Evolutionary conservation across 371 early-diverging fungal species (phyloP).

Genomic region (Lichtheimia hyalospora): DNA sequence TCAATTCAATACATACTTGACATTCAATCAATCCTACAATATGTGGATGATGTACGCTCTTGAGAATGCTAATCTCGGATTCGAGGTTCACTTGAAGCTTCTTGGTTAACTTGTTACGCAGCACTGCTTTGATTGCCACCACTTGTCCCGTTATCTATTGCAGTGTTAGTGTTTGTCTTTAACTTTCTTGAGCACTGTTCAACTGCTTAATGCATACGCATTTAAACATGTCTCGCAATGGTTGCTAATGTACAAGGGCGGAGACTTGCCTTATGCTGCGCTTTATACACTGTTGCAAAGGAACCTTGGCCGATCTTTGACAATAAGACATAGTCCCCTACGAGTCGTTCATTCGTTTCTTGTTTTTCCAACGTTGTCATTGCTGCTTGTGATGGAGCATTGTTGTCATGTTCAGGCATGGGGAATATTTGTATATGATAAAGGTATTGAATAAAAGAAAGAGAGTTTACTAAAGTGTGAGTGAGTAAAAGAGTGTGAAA

Average conservation of each 20-base stretch:
- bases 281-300: conserved; percentile 93
- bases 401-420: no score
- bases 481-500: no score
- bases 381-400: no score
- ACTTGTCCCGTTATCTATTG: conserved; percentile 13
- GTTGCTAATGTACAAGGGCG: background rate
- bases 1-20: conserved; percentile 44
- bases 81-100: conserved; percentile 90
- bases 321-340: conserved; percentile 68
- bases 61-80: conserved; percentile 89
- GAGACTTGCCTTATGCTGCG: conserved; percentile 61
- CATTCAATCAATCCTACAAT: conserved; percentile 86
- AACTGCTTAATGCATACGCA: no score
- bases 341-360: conserved; percentile 20
- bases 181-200: no score
- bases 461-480: no score
- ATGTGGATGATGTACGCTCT: conserved; percentile 78
- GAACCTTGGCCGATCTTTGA: conserved; percentile 90
- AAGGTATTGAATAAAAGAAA: no score
- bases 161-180: no score
- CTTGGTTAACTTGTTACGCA: conserved; percentile 80
- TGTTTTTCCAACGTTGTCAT: background rate
- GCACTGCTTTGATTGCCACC: conserved; percentile 91
- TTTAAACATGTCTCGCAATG: no score
- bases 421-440: no score